These are phyloP conservation scores for Millerozyma miso DNA, from an alignment of 805 yeast species.

Conservation along the genomic window DNA sequence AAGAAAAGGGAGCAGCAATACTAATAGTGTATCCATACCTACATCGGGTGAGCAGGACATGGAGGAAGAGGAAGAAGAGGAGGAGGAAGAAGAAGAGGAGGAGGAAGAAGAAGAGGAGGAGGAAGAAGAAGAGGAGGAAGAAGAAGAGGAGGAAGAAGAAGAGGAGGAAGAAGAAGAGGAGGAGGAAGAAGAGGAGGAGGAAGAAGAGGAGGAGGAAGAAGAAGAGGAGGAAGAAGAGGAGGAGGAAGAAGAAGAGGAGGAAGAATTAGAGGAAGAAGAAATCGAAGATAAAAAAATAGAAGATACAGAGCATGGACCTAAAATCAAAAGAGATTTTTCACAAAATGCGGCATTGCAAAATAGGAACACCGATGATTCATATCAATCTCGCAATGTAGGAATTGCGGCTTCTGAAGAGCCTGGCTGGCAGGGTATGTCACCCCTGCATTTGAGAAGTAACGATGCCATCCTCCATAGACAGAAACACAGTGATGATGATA, in stretches of 20 bases:
- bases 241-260: slow-evolving; percentile 3
- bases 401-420: too few species aligned
- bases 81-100: slow-evolving; percentile 2
- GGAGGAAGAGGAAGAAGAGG: not conserved
- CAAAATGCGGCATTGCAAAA: too few species aligned
- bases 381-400: too few species aligned
- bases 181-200: slow-evolving; percentile 4
- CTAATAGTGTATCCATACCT: not conserved
- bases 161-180: slow-evolving; percentile 4
- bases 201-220: not conserved
- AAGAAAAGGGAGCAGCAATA: slow-evolving; percentile 4
- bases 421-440: too few species aligned
- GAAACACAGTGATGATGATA: too few species aligned
- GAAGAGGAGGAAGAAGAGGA: not conserved
- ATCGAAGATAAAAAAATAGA: slow-evolving; percentile 4
- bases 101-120: slow-evolving; percentile 1
- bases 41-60: not conserved
- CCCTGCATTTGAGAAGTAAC: too few species aligned
- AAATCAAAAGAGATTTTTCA: not conserved
- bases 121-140: slow-evolving; percentile 1
- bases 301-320: slow-evolving; percentile 1
- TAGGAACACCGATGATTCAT: too few species aligned
- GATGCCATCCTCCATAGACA: too few species aligned
- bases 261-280: slow-evolving; percentile 2
- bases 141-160: slow-evolving; percentile 2